Percentiles rank a stretch among this genome's conserved stretches.
phyloP scores from a whole-genome alignment of 257 asterid species.

The Marsdenia floribunda region DNA sequence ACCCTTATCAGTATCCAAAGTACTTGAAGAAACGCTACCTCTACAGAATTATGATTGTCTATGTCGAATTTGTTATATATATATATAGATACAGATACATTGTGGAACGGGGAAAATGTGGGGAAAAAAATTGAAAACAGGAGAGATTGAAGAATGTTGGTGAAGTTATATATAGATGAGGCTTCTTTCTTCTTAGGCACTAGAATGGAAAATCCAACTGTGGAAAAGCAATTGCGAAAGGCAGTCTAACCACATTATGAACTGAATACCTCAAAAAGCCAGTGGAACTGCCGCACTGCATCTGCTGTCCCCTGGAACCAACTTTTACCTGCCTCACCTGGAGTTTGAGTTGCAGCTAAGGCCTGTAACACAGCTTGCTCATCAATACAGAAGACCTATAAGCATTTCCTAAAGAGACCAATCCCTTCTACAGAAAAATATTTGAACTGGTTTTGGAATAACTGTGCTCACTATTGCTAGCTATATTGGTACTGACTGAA shows the following conservation, averaged over 20 bases:
- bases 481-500: background rate
- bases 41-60: background rate
- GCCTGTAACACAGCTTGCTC: slow-evolving; percentile 38
- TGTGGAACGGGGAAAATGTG: no score
- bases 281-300: slow-evolving; percentile 92
- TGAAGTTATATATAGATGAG: background rate
- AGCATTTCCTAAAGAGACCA: background rate
- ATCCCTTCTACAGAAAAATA: background rate
- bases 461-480: background rate
- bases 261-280: slow-evolving; percentile 88
- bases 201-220: background rate
- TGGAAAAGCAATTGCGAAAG: background rate
- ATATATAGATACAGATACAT: background rate
- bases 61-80: background rate
- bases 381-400: background rate
- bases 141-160: background rate
- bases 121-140: no score
- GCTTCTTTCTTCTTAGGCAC: background rate
- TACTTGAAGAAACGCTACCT: background rate
- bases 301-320: slow-evolving; percentile 99
- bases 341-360: slow-evolving; percentile 96
- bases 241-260: background rate
- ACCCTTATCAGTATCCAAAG: background rate
- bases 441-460: background rate
- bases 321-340: slow-evolving; percentile 77